Base-by-base conservation (phyloP, 805 yeast species). In the Schwanniomyces pseudopolymorphus region DNA sequence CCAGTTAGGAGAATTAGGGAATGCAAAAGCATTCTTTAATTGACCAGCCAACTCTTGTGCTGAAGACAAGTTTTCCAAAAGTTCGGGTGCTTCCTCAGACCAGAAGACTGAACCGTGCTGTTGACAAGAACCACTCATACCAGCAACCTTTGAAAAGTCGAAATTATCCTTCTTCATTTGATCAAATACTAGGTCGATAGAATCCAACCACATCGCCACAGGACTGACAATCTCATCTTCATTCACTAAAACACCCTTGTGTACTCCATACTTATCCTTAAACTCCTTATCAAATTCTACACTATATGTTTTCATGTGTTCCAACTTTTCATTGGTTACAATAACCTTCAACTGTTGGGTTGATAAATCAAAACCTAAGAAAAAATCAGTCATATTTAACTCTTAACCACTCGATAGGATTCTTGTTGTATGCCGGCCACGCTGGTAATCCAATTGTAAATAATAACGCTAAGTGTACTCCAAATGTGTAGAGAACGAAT, bases 51-150 rank as follows among this genome's bases (percentile, higher is more conserved):
- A 67, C 2, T 70, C 48, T 10, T 57, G 42, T 4, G 53, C 48
- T 0, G 58, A 22, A 0, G 70, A 53, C 46, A 87, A 65, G 0
- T 55, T 48, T 1, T 49, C 37, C 43, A 89, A 69, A 3, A 73
- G 50, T 0, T 53, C 49, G 1, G 66, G 62, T 0, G 87, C 84
- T 6, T 67, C 54, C 4, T 64, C 20, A 1, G 88, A 75, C 92
- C 95, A 88, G 59, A 73, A 90, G 2, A 91, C 90, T 2, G 95
- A 85, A 0, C 96, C 97, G 59, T 90, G 97, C 59, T 90, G 97
- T 66, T 90, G 96, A 46, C 95, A 86, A 0, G 96, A 89, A 0
- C 97, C 97, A 38, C 87, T 78, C 42, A 90, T 77, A 1, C 87
- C 89, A 35, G 56, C 72, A 13, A 90, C 90, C 33, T 66, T 58